Evolutionary conservation across 371 early-diverging fungal species (phyloP).

Genomic region (Mortierella sp.): DNA sequence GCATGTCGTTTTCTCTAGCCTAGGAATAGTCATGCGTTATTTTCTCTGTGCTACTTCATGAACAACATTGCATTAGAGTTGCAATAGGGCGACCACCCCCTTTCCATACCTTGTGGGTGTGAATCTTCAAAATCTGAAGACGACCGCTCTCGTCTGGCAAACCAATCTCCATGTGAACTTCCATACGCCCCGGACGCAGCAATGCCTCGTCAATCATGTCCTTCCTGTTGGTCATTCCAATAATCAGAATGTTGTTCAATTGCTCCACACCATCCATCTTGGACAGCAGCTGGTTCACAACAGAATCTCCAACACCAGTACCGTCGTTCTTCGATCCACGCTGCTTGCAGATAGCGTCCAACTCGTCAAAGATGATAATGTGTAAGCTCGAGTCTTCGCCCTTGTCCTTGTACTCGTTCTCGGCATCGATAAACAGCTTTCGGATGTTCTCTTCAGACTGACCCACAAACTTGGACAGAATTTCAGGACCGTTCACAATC

Average conservation of each 20-base stretch:
- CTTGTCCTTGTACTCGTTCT: slow-evolving; percentile 94
- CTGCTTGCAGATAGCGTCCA: slow-evolving; percentile 99
- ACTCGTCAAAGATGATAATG: slow-evolving; percentile 99
- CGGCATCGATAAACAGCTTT: slow-evolving; percentile 98
- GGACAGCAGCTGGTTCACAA: slow-evolving; percentile 98
- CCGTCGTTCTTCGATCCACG: slow-evolving; percentile 95
- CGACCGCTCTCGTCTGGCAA: slow-evolving; percentile 95
- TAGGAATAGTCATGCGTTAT: slow-evolving; percentile 36
- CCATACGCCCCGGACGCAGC: slow-evolving; percentile 96
- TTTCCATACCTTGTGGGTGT: slow-evolving; percentile 84
- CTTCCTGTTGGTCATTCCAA: slow-evolving; percentile 99
- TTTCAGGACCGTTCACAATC: slow-evolving; percentile 99
- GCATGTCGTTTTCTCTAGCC: slow-evolving; percentile 89
- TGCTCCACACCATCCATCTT: slow-evolving; percentile 99
- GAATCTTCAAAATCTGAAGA: slow-evolving; percentile 94
- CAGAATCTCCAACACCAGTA: slow-evolving; percentile 98
- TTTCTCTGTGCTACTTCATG: background rate
- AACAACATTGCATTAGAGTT: too few species aligned
- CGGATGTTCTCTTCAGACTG: slow-evolving; percentile 99
- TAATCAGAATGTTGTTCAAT: slow-evolving; percentile 95
- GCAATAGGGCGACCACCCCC: too few species aligned
- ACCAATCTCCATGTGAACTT: slow-evolving; percentile 97
- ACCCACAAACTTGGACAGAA: slow-evolving; percentile 99
- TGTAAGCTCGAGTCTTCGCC: slow-evolving; percentile 96
- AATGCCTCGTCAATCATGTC: slow-evolving; percentile 99